phyloP scores from a whole-genome alignment of 2,329 filamentous ascomycete species.

The Pseudocercospora crystallina region DNA sequence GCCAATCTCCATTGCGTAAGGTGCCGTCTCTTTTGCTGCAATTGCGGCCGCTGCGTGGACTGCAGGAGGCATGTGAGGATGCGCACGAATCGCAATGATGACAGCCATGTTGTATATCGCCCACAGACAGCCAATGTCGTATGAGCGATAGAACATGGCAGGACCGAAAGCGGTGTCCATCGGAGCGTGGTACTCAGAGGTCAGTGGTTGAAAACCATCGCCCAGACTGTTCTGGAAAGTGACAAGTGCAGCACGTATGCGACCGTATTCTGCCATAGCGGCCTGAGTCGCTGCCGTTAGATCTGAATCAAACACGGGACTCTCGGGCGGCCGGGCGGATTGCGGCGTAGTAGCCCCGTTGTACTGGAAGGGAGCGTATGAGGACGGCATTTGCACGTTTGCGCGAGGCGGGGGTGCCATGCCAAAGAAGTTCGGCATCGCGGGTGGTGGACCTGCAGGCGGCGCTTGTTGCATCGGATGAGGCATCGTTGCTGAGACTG shows the following conservation, averaged over 20 bases:
- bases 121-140: conserved; percentile 85
- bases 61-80: conserved; percentile 87
- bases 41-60: conserved; percentile 84
- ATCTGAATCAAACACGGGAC: conserved; percentile 41
- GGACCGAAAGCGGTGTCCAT: conserved; percentile 75
- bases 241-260: conserved; percentile 69
- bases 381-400: conserved; percentile 44
- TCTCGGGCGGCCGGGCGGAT: conserved; percentile 46
- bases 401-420: conserved; percentile 46
- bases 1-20: conserved; percentile 72
- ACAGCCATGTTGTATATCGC: conserved; percentile 81
- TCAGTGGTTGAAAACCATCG: conserved; percentile 72
- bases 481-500: conserved; percentile 14
- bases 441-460: conserved; percentile 7
- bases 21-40: conserved; percentile 68
- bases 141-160: conserved; percentile 78
- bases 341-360: conserved; percentile 24
- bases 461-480: conserved; percentile 1
- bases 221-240: conserved; percentile 66
- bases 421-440: conserved; percentile 53
- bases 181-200: conserved; percentile 63
- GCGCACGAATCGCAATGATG: conserved; percentile 77
- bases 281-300: conserved; percentile 64
- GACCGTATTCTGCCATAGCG: conserved; percentile 77
- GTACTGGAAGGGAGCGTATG: conserved; percentile 34